These are phyloP conservation scores for Ceratobasidium theobromae DNA, from an alignment of 1,284 basidiomycete species.

Conservation along the genomic window DNA sequence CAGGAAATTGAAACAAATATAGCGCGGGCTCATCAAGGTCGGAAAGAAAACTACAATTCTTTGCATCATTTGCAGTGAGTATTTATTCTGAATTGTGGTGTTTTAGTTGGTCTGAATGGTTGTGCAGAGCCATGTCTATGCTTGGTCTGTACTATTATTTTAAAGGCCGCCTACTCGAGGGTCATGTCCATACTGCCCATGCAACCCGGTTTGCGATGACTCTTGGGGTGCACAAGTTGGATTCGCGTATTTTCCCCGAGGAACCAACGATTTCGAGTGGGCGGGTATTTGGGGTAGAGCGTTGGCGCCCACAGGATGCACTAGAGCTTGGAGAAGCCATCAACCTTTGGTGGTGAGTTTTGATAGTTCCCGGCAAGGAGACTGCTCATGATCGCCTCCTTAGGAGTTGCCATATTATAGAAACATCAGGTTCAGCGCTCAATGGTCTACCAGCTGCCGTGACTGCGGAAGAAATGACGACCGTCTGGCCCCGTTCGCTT, in stretches of 20 bases:
- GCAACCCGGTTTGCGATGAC: slow-evolving; percentile 39
- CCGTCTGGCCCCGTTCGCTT: slow-evolving; percentile 15
- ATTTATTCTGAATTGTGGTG: not conserved
- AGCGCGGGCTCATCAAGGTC: not conserved
- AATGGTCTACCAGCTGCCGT: slow-evolving; percentile 10
- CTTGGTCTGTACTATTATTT: slow-evolving; percentile 59
- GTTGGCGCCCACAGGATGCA: not conserved
- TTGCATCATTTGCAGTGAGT: slow-evolving; percentile 22
- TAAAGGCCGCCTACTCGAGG: slow-evolving; percentile 69
- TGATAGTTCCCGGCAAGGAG: too few relatives aligned
- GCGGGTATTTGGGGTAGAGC: not conserved
- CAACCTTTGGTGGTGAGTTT: slow-evolving; percentile 21
- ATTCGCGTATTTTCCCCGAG: slow-evolving; percentile 11
- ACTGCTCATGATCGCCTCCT: not conserved
- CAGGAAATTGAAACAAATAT: slow-evolving; percentile 4
- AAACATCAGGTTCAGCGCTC: not conserved
- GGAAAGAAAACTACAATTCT: not conserved
- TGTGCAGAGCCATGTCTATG: slow-evolving; percentile 5
- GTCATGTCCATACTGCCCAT: slow-evolving; percentile 67
- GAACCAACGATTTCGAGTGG: not conserved
- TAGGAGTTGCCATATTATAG: slow-evolving; percentile 12
- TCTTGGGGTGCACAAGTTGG: not conserved
- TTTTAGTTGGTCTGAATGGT: not conserved
- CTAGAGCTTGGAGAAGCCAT: slow-evolving; percentile 21
- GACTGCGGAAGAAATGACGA: not conserved